Evolutionary conservation across 2,329 filamentous ascomycete species (phyloP).

Genomic region (Diaporthe sp.): DNA sequence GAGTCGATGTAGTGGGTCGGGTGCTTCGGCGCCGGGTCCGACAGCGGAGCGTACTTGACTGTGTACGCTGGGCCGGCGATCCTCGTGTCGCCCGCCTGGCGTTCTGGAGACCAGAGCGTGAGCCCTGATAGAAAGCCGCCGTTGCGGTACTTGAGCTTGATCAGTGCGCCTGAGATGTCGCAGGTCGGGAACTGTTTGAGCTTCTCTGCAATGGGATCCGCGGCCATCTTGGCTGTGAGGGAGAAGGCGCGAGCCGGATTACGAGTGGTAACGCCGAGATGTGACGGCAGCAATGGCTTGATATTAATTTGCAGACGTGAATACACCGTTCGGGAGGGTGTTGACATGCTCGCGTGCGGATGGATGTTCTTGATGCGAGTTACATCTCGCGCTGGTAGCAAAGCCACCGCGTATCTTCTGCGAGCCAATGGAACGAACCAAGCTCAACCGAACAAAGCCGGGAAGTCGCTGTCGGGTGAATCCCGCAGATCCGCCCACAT

Average conservation of each 20-base stretch:
- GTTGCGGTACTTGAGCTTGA: slow-evolving; percentile 58
- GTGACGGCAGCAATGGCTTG: not conserved
- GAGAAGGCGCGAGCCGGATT: slow-evolving; percentile 1
- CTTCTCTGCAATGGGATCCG: slow-evolving; percentile 44
- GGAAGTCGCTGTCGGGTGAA: not conserved
- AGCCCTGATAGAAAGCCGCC: slow-evolving; percentile 65
- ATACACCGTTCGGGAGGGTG: not conserved
- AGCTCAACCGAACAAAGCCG: slow-evolving; percentile 12
- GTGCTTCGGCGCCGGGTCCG: slow-evolving; percentile 57
- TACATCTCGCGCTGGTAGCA: not conserved
- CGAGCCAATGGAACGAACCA: not conserved
- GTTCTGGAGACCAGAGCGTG: slow-evolving; percentile 64
- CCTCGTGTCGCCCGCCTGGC: slow-evolving; percentile 61
- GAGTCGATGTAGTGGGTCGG: slow-evolving; percentile 62
- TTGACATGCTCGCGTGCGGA: not conserved
- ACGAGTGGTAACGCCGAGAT: not conserved
- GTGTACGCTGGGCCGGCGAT: slow-evolving; percentile 66
- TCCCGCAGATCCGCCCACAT: not conserved
- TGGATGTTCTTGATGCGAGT: not conserved
- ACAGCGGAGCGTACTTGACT: slow-evolving; percentile 60
- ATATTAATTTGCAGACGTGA: not conserved
- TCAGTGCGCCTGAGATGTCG: slow-evolving; percentile 63
- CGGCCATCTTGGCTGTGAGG: slow-evolving; percentile 1
- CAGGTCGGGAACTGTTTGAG: slow-evolving; percentile 53
- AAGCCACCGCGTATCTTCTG: too few relatives aligned